A percentile compares a stretch with the other conserved stretches of the same genome.
phyloP scores from a whole-genome alignment of 2,329 filamentous ascomycete species.

The Aschersonia sp. region DNA sequence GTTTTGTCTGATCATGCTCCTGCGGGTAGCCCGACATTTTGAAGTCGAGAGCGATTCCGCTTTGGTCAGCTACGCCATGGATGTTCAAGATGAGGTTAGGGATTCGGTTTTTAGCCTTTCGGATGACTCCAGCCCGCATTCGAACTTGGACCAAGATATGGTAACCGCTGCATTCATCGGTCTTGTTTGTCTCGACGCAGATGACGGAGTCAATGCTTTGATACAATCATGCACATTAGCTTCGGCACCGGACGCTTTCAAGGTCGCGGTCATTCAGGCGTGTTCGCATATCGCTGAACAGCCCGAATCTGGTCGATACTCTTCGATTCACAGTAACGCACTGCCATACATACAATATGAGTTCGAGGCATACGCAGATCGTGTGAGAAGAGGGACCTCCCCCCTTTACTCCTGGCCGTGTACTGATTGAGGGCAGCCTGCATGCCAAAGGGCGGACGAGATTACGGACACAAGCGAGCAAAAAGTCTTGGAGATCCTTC shows the following conservation, averaged over 20 bases:
- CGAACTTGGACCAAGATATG: constrained; percentile 45
- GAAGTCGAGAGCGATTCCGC: constrained; percentile 47
- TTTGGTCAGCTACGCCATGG: constrained; percentile 51
- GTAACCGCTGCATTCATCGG: constrained; percentile 55
- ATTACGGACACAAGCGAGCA: constrained; percentile 23
- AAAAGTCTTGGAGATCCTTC: constrained; percentile 17
- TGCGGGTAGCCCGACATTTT: constrained; percentile 51
- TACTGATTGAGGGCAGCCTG: constrained; percentile 2
- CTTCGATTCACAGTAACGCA: constrained; percentile 38
- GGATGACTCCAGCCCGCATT: constrained; percentile 28
- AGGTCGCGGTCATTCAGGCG: constrained; percentile 46
- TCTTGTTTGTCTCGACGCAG: constrained; percentile 45
- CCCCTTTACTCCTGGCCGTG: background rate
- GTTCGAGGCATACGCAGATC: background rate
- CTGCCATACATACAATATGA: constrained; percentile 35
- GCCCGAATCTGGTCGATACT: constrained; percentile 31
- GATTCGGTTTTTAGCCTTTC: constrained; percentile 49
- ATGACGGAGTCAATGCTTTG: constrained; percentile 41
- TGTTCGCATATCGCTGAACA: constrained; percentile 48
- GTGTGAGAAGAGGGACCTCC: too few species aligned
- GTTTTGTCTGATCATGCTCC: constrained; percentile 48
- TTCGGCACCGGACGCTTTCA: constrained; percentile 44
- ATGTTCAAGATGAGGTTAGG: constrained; percentile 54
- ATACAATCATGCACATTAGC: constrained; percentile 40
- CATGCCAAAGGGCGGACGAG: constrained; percentile 4